Percentiles rank a stretch among this genome's conserved stretches.
phyloP scores from a whole-genome alignment of 208 protist genomes.

The Leishmania martiniquensis region DNA sequence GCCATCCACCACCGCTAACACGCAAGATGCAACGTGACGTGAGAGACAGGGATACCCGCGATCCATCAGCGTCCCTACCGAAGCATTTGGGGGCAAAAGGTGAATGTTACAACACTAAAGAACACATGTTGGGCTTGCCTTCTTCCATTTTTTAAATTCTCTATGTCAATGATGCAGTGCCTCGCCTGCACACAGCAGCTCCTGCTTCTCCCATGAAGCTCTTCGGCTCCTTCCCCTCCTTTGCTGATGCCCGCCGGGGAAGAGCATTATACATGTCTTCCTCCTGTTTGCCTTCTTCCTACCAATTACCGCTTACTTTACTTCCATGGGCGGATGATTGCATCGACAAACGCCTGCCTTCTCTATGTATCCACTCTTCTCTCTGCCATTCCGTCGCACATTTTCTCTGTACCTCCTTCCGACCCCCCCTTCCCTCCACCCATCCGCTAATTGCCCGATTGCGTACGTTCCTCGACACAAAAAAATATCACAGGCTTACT shows the following conservation, averaged over 20 bases:
- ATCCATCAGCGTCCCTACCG: neutral
- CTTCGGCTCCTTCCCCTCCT: neutral
- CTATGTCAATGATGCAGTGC: neutral
- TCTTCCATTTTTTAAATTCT: neutral
- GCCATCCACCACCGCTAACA: neutral
- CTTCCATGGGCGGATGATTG: neutral
- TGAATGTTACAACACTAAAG: neutral
- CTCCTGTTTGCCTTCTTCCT: neutral
- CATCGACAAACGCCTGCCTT: neutral
- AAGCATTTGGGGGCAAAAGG: neutral
- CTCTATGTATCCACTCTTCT: constrained; percentile 15
- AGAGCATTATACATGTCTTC: neutral
- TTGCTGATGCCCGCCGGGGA: neutral
- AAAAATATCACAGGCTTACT: neutral
- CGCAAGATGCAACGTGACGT: neutral
- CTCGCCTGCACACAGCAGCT: neutral
- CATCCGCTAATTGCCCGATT: neutral
- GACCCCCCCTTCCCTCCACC: constrained; percentile 1
- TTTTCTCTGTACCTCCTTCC: constrained; percentile 23
- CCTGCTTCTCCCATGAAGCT: neutral
- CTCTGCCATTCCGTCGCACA: constrained; percentile 8
- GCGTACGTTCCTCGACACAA: neutral
- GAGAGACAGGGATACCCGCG: neutral
- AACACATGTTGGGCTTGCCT: neutral
- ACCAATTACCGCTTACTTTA: neutral